Conservation (phyloP, 768 basidiomycete genomes). For the Hygrocybe coccinea region DNA sequence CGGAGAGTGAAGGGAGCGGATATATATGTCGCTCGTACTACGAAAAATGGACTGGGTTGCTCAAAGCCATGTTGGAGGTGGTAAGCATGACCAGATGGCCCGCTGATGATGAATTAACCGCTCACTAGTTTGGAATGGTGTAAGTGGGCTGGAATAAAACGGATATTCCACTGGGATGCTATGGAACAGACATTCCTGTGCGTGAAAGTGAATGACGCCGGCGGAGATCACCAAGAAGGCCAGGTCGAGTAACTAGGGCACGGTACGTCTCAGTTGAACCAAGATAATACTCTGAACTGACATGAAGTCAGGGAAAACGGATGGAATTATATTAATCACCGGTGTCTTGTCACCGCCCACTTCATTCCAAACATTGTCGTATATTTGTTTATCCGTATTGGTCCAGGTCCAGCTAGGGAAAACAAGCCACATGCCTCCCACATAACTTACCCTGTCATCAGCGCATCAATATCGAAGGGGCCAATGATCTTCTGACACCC, state of each 20-base stretch:
- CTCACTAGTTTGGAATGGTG: constrained; percentile 47
- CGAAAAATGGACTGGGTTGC: constrained; percentile 45
- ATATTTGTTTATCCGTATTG: no score
- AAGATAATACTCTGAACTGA: background rate
- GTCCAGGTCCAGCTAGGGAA: no score
- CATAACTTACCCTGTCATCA: no score
- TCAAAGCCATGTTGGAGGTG: constrained; percentile 53
- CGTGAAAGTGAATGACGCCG: constrained; percentile 42
- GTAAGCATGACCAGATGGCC: constrained; percentile 12
- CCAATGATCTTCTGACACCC: no score
- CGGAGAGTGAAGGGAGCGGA: constrained; percentile 48
- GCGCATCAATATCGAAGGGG: no score
- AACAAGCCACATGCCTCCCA: no score
- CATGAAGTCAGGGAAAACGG: no score
- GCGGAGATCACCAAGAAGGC: constrained; percentile 41
- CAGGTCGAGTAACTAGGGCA: constrained; percentile 39
- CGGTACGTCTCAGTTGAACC: background rate
- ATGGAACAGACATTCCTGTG: constrained; percentile 30
- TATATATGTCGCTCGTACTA: constrained; percentile 49
- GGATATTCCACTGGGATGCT: constrained; percentile 51
- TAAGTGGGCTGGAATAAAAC: constrained; percentile 52
- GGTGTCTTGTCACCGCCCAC: no score
- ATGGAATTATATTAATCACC: no score
- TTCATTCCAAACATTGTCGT: no score
- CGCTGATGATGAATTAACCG: constrained; percentile 1